Conservation (phyloP, 495 filamentous ascomycete species). For the Aspergillus nidulans region DNA sequence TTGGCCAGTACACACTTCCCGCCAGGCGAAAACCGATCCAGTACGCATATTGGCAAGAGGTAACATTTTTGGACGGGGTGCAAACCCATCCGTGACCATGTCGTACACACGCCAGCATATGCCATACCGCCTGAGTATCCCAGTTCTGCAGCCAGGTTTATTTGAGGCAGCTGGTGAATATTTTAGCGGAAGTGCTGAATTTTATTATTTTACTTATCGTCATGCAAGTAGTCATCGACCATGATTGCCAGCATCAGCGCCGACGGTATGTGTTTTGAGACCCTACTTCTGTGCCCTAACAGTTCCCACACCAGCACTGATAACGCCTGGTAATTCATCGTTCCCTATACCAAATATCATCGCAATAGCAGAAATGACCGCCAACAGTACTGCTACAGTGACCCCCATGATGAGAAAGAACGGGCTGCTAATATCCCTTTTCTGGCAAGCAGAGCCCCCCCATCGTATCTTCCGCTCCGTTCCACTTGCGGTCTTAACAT, state of each 20-base stretch:
- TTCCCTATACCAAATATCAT: conserved; percentile 75
- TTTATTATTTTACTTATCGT: not conserved
- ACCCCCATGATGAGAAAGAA: conserved; percentile 82
- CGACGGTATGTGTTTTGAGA: not conserved
- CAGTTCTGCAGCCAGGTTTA: too few relatives aligned
- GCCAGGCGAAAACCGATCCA: too few relatives aligned
- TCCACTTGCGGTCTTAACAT: conserved; percentile 44
- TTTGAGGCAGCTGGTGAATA: too few relatives aligned
- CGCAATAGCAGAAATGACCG: conserved; percentile 62
- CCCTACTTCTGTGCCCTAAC: conserved; percentile 40
- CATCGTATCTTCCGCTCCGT: conserved; percentile 55
- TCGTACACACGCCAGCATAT: too few relatives aligned
- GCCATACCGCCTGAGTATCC: too few relatives aligned
- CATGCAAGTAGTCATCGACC: not conserved
- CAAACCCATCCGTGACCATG: too few relatives aligned
- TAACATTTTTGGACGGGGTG: too few relatives aligned
- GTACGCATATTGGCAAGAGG: too few relatives aligned
- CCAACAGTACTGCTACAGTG: conserved; percentile 56
- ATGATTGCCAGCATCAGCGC: not conserved
- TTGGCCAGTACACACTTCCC: too few relatives aligned
- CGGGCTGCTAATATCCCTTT: conserved; percentile 78
- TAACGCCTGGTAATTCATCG: conserved; percentile 76
- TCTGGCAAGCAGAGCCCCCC: conserved; percentile 86
- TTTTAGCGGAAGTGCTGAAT: not conserved
- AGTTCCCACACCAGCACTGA: conserved; percentile 76